These are phyloP conservation scores for Apiospora hydei DNA, from an alignment of 2,329 filamentous ascomycete species.

Conservation along the genomic window DNA sequence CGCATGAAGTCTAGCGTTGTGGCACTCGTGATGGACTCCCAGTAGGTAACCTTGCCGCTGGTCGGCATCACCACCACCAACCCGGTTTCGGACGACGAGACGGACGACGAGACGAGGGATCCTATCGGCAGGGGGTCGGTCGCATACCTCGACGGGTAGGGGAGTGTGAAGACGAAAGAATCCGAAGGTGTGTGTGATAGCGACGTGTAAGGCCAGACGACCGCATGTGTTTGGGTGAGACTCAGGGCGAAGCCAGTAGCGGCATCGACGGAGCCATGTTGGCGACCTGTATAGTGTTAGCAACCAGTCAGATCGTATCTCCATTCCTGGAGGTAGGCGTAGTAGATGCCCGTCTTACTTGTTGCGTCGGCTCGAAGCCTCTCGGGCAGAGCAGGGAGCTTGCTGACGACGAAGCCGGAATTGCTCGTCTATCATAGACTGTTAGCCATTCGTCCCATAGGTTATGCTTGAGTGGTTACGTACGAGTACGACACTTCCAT, in stretches of 20 bases:
- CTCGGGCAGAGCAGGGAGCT: constrained; percentile 83
- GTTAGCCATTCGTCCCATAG: constrained; percentile 33
- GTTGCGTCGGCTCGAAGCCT: constrained; percentile 71
- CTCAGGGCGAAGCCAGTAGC: constrained; percentile 78
- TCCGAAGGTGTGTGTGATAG: constrained; percentile 69
- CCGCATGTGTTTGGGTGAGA: constrained; percentile 80
- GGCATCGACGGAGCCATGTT: constrained; percentile 71
- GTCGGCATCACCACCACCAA: constrained; percentile 85
- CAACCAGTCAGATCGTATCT: neutral
- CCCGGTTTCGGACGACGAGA: constrained; percentile 81
- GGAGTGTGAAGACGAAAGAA: constrained; percentile 81
- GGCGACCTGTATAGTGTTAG: constrained; percentile 55
- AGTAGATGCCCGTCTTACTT: constrained; percentile 57
- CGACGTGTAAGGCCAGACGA: constrained; percentile 89
- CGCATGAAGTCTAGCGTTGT: constrained; percentile 84
- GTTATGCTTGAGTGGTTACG: constrained; percentile 36
- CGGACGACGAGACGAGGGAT: constrained; percentile 80
- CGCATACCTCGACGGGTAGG: constrained; percentile 71
- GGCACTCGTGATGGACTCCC: constrained; percentile 92
- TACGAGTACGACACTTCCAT: constrained; percentile 72
- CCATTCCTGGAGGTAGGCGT: neutral
- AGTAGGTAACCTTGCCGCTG: constrained; percentile 87
- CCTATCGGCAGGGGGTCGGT: constrained; percentile 82
- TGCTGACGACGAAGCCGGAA: constrained; percentile 83
- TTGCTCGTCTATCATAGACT: constrained; percentile 73